These are phyloP conservation scores for Lomentospora prolificans DNA, from an alignment of 2,329 filamentous ascomycete species.

Conservation along the genomic window DNA sequence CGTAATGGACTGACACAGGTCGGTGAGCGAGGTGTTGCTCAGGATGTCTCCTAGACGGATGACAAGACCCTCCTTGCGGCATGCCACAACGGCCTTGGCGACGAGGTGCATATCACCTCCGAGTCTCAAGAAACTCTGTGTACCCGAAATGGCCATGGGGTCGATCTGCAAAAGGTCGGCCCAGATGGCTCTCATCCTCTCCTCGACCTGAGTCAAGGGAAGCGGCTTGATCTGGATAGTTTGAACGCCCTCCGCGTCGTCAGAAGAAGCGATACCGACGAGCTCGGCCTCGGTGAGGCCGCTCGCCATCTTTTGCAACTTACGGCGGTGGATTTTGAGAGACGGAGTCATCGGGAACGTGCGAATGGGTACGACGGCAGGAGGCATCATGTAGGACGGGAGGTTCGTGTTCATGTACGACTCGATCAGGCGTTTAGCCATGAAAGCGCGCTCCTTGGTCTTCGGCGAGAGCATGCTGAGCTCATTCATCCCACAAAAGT, in stretches of 20 bases:
- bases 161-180: slow-evolving; percentile 30
- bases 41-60: slow-evolving; percentile 34
- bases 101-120: slow-evolving; percentile 38
- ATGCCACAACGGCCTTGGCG: slow-evolving; percentile 31
- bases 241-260: slow-evolving; percentile 26
- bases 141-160: slow-evolving; percentile 28
- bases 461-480: slow-evolving; percentile 26
- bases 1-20: slow-evolving; percentile 30
- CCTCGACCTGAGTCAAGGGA: slow-evolving; percentile 36
- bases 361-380: slow-evolving; percentile 37
- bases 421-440: slow-evolving; percentile 33
- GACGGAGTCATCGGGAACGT: slow-evolving; percentile 38
- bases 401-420: slow-evolving; percentile 27
- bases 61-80: slow-evolving; percentile 30
- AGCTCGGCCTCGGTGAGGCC: slow-evolving; percentile 33
- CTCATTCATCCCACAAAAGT: slow-evolving; percentile 26
- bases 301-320: slow-evolving; percentile 34
- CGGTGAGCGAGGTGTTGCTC: slow-evolving; percentile 28
- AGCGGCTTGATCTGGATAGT: slow-evolving; percentile 31
- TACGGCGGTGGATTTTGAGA: slow-evolving; percentile 39
- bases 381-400: slow-evolving; percentile 33
- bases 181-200: slow-evolving; percentile 38
- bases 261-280: slow-evolving; percentile 27
- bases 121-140: slow-evolving; percentile 33
- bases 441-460: slow-evolving; percentile 33